phyloP scores from a whole-genome alignment of 208 protist genomes.

The Leishmania aethiopica region DNA sequence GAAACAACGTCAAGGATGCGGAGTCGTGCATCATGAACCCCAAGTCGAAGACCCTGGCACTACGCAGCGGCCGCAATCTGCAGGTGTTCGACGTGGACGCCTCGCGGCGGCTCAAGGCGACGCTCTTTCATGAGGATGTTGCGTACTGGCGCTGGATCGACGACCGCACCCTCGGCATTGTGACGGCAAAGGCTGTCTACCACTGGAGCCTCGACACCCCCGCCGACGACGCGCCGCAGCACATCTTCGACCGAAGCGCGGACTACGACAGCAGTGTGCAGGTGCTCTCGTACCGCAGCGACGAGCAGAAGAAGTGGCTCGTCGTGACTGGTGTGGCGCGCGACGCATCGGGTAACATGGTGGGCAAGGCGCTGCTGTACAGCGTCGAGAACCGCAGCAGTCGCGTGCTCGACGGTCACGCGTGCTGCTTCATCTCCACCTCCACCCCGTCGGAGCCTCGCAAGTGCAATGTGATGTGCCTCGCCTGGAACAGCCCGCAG shows the following conservation, averaged over 20 bases:
- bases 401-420: constrained; percentile 97
- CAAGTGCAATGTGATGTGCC: constrained; percentile 94
- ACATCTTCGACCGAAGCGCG: constrained; percentile 96
- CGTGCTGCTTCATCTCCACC: constrained; percentile 94
- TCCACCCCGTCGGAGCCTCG: constrained; percentile 64
- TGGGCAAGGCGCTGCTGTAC: constrained; percentile 97
- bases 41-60: constrained; percentile 95
- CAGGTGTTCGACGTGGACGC: constrained; percentile 99
- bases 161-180: constrained; percentile 94
- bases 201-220: constrained; percentile 97
- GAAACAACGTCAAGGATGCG: constrained; percentile 97
- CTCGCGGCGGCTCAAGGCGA: constrained; percentile 96
- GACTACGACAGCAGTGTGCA: constrained; percentile 91
- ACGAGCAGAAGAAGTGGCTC: constrained; percentile 95
- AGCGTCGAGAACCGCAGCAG: constrained; percentile 95
- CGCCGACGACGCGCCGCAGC: constrained; percentile 90
- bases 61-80: constrained; percentile 96
- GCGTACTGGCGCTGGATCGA: constrained; percentile 98
- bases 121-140: constrained; percentile 94
- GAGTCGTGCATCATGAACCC: constrained; percentile 99
- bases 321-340: constrained; percentile 95
- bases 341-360: constrained; percentile 76
- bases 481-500: constrained; percentile 91
- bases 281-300: constrained; percentile 98
- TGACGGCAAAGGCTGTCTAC: constrained; percentile 96